Evolutionary conservation across 495 filamentous ascomycete genomes (phyloP).

Genomic region (Hypoxylon lenormandii): DNA sequence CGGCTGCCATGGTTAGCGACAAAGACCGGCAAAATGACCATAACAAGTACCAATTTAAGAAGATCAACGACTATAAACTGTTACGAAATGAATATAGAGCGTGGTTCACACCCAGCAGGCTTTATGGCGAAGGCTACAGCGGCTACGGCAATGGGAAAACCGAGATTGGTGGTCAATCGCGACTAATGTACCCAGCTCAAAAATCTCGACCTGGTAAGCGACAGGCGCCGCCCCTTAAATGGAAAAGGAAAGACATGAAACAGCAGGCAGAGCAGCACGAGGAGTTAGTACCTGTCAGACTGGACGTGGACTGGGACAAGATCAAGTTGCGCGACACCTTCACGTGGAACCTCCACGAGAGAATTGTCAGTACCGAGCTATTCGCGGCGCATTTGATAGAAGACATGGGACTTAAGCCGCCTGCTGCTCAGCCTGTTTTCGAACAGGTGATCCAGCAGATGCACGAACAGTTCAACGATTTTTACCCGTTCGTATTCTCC

Average conservation of each 20-base stretch:
- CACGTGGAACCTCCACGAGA: conserved; percentile 97
- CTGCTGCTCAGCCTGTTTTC: conserved; percentile 74
- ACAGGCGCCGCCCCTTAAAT: conserved; percentile 74
- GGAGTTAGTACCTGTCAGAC: conserved; percentile 86
- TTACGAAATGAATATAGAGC: conserved; percentile 61
- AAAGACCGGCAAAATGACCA: conserved; percentile 55
- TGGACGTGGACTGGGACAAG: conserved; percentile 96
- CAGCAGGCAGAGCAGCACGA: conserved; percentile 89
- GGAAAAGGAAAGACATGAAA: conserved; percentile 80
- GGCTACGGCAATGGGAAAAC: conserved; percentile 90
- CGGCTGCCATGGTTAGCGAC: conserved; percentile 68
- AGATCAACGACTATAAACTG: conserved; percentile 64
- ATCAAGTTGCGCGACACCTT: conserved; percentile 97
- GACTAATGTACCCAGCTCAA: conserved; percentile 78
- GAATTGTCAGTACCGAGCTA: conserved; percentile 77
- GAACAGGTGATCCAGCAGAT: conserved; percentile 84
- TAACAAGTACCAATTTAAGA: conserved; percentile 54
- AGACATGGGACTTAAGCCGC: conserved; percentile 79
- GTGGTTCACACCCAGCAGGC: conserved; percentile 59
- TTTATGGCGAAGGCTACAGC: conserved; percentile 82
- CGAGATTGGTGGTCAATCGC: conserved; percentile 65
- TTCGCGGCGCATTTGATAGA: conserved; percentile 92
- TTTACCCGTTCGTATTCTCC: conserved; percentile 87
- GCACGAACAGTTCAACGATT: conserved; percentile 90
- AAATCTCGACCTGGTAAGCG: conserved; percentile 79